phyloP scores from a whole-genome alignment of 441 rosid species.

The Erysimum cheiri region DNA sequence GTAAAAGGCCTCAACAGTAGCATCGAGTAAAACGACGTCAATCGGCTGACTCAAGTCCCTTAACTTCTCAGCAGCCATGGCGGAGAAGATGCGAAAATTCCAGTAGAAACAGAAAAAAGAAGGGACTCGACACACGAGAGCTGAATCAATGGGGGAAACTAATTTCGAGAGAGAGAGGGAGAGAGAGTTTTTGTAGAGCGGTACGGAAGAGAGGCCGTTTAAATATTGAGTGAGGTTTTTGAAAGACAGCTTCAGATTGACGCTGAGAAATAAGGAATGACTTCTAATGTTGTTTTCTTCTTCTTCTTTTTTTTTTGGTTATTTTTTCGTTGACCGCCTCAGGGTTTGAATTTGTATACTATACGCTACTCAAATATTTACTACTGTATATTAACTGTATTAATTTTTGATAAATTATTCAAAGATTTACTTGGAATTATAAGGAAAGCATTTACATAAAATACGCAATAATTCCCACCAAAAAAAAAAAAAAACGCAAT shows the following conservation, averaged over 20 bases:
- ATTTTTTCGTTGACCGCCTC: neutral
- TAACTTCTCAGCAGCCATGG: constrained; percentile 97
- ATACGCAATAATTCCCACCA: too few relatives aligned
- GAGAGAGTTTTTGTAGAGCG: constrained; percentile 10
- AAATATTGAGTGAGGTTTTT: constrained; percentile 30
- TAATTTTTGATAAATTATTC: too few relatives aligned
- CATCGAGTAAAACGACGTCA: constrained; percentile 93
- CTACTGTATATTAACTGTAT: too few relatives aligned
- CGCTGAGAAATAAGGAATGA: constrained; percentile 39
- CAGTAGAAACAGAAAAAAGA: constrained; percentile 37
- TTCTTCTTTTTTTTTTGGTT: neutral
- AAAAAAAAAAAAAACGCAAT: too few relatives aligned
- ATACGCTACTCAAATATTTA: neutral
- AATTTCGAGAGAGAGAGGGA: constrained; percentile 45
- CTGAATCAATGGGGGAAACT: constrained; percentile 19
- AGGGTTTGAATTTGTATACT: neutral
- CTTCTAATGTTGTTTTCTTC: constrained; percentile 42
- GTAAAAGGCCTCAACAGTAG: constrained; percentile 97
- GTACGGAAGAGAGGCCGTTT: constrained; percentile 20
- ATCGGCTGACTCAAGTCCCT: constrained; percentile 94
- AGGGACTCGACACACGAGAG: constrained; percentile 14
- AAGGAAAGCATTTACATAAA: neutral
- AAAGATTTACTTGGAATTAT: neutral
- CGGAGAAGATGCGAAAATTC: constrained; percentile 37
- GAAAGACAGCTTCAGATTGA: constrained; percentile 75